phyloP scores from a whole-genome alignment of 306 rosid species.

The Hippophae gyantsensis region DNA sequence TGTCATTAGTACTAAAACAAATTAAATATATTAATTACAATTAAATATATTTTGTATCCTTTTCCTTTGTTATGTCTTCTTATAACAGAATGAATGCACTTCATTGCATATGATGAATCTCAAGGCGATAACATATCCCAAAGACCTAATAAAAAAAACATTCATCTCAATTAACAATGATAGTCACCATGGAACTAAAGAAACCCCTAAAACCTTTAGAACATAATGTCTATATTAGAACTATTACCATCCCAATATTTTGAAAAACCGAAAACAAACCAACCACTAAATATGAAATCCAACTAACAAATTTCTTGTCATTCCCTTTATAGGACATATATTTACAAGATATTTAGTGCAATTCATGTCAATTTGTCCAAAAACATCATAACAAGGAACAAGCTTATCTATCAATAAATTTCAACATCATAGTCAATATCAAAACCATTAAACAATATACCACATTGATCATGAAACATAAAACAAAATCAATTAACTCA shows the following conservation, averaged over 20 bases:
- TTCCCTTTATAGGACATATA: conserved; percentile 80
- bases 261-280: conserved; percentile 50
- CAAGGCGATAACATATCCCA: conserved; percentile 47
- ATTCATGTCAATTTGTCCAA: conserved; percentile 55
- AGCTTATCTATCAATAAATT: conserved; percentile 37
- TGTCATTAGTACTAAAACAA: too few relatives aligned
- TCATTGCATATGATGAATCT: conserved; percentile 61
- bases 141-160: conserved; percentile 65
- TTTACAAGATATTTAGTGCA: conserved; percentile 77
- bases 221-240: conserved; percentile 35
- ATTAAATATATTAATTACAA: too few relatives aligned
- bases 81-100: conserved; percentile 23
- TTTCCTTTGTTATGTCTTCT: too few relatives aligned
- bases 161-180: conserved; percentile 67
- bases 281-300: conserved; percentile 55
- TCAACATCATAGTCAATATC: conserved; percentile 43
- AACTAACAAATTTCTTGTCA: conserved; percentile 81
- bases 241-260: conserved; percentile 49
- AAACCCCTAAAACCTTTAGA: conserved; percentile 80
- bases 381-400: conserved; percentile 68
- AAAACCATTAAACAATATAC: conserved; percentile 70
- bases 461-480: conserved; percentile 31
- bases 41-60: too few relatives aligned
- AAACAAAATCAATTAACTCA: too few relatives aligned
- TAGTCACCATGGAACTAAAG: conserved; percentile 82